Percentiles rank a stretch among this genome's conserved stretches.
These are phyloP conservation scores for Chlorella sp. DNA, from an alignment of 139 green algal genomes.

Conservation along the genomic window DNA sequence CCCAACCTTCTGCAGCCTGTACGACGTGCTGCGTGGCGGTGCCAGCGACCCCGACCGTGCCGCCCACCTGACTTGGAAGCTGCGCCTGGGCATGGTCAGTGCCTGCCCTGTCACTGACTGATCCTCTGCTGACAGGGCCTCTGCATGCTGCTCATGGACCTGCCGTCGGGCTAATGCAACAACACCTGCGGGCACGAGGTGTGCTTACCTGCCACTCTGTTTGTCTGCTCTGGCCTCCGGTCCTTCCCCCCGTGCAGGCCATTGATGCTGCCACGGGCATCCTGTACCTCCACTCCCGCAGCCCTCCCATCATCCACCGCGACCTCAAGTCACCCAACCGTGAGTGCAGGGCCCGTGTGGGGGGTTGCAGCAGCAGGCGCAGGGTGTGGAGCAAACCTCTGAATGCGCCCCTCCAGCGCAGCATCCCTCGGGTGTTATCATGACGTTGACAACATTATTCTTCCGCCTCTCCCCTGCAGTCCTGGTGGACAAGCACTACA, in stretches of 20 bases:
- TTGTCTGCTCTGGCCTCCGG: too few relatives aligned
- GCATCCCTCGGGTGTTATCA: too few relatives aligned
- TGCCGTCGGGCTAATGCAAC: not conserved
- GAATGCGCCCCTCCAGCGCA: not conserved
- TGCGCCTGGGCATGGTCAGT: not conserved
- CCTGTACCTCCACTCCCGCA: not conserved
- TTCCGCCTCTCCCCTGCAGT: not conserved
- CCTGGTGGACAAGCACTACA: slow-evolving; percentile 2
- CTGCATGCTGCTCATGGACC: not conserved
- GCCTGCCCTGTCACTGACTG: not conserved
- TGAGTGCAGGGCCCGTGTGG: not conserved
- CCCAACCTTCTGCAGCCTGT: not conserved
- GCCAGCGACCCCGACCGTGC: not conserved
- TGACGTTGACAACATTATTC: not conserved
- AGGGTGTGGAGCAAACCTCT: too few relatives aligned
- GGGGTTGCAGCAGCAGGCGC: too few relatives aligned
- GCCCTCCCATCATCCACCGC: slow-evolving; percentile 54
- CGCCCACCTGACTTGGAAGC: not conserved
- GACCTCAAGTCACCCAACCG: slow-evolving; percentile 63
- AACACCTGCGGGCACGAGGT: not conserved
- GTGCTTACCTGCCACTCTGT: not conserved
- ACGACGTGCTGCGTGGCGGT: not conserved
- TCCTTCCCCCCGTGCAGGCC: not conserved
- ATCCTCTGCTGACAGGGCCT: not conserved
- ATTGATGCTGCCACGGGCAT: not conserved